Base-by-base conservation (phyloP, 805 yeast genomes). In the Saccharomycopsis olivae region DNA sequence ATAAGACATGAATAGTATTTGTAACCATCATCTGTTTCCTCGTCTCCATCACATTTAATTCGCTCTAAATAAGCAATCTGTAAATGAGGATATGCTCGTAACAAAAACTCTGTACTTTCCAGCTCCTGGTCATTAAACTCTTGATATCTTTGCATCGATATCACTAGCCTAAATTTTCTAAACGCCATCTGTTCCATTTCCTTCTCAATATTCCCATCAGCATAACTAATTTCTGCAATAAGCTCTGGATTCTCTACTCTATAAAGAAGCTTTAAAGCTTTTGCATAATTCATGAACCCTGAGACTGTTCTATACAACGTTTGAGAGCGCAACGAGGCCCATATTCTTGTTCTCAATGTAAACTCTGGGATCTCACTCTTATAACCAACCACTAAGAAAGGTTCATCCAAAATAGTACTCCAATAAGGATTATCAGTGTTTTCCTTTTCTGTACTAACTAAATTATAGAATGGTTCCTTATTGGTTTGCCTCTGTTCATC, bases 281-380 rank as follows among this genome's bases (percentile, higher is more conserved):
- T 80, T 23, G 96, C 82, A 60, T 89, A 89, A 67, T 89, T 92
- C 98, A 89, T 89, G 68, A 89, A 92, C 56, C 98, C 98, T 41
- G 96, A 84, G 39, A 89, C 89, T 35, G 98, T 92, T 63, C 98
- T 80, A 68, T 89, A 89, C 54, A 89, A 68, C 27, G 98, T 92
- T 69, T 89, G 98, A 30, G 96, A 82, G 65, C 98, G 78, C 54
- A 92, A 73, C 20, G 97, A 89, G 30, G 98, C 98, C 98, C 98
- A 89, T 52, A 89, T 86, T 67, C 98, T 74, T 8, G 97, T 92
- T 67, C 98, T 79, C 56, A 92, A 66, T 41, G 95, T 85, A 65
- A 85, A 92, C 60, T 88, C 96, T 29, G 96, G 96, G 44, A 95
- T 94, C 53, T 96, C 96, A 53, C 94, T 78, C 66, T 92, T 89